Evolutionary conservation across 1,139 yeast species (phyloP), one percentile per base, ranked within the genome.

Genomic region (Candida sanyaensis): DNA sequence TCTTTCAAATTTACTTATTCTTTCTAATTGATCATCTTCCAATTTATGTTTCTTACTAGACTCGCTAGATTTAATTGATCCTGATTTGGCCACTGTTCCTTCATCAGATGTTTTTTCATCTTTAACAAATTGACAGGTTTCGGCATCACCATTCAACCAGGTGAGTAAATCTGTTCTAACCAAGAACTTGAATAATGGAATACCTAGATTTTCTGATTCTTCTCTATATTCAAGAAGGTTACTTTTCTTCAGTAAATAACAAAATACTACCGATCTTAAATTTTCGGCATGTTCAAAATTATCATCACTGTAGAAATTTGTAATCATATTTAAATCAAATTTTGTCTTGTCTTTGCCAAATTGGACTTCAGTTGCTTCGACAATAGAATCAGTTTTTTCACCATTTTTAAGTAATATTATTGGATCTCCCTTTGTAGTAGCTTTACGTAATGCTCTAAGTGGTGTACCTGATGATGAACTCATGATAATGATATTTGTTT

Each of bases 161-260:
- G 90, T 80, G 45, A 85, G 76, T 54, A 93, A 77, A 61, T 92
- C 97, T 4, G 92, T 85, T 66, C 96, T 85, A 56, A 90, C 96
- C 64, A 89, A 71, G 62, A 93, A 92, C 52, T 90, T 84, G 64
- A 95, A 81, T 55, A 89, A 89, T 4, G 82, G 75, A 37, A 92
- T 77, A 4, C 81, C 79, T 44, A 78, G 71, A 46, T 79, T 80
- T 54, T 83, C 84, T 57, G 97, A 88, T 45, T 80, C 84, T 24
- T 84, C 79, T 54, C 90, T 80, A 62, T 93, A 92, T 50, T 91
- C 96, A 10, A 96, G 86, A 45, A 91, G 87, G 37, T 86, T 81
- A 33, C 87, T 75, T 50, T 88, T 91, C 51, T 81, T 84, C 55
- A 83, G 82, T 30, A 85, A 55, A 95, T 96, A 93, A 56, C 96